A percentile compares a stretch with the other conserved stretches of the same genome.
Conservation (phyloP, 495 filamentous ascomycete genomes). For the Melanomma pulvis-pyrius region DNA sequence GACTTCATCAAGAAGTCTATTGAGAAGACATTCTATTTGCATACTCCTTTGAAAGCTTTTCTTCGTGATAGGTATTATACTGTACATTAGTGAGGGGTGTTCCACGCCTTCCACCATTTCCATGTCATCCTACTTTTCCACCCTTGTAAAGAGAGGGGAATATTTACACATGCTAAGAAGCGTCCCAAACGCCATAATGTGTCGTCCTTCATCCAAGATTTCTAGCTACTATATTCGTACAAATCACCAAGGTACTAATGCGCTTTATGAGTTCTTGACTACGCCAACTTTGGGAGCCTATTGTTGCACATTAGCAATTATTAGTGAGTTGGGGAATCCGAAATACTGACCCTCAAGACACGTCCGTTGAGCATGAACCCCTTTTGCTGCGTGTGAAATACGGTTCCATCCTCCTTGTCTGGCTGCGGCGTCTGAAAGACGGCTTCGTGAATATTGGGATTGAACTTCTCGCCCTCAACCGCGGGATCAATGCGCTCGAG, state of each 20-base stretch:
- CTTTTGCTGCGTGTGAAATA: conserved; percentile 93
- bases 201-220: not conserved
- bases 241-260: not conserved
- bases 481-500: conserved; percentile 80
- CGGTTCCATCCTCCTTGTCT: conserved; percentile 83
- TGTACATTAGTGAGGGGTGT: not conserved
- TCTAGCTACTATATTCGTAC: not conserved
- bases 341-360: conserved; percentile 68
- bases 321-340: not conserved
- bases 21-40: not conserved
- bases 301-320: conserved; percentile 23
- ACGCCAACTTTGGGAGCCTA: conserved; percentile 92
- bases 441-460: conserved; percentile 95
- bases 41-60: not conserved
- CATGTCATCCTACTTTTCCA: not conserved
- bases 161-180: conserved; percentile 23
- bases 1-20: not conserved
- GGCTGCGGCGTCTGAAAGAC: conserved; percentile 85
- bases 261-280: conserved; percentile 65
- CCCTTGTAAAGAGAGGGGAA: conserved; percentile 22
- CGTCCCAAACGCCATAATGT: conserved; percentile 8
- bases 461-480: conserved; percentile 72
- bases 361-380: conserved; percentile 90
- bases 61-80: conserved; percentile 5
- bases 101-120: not conserved